A percentile compares a stretch with the other conserved stretches of the same genome.
phyloP scores from a whole-genome alignment of 2,329 filamentous ascomycete genomes.

The Simplicillium sp. region DNA sequence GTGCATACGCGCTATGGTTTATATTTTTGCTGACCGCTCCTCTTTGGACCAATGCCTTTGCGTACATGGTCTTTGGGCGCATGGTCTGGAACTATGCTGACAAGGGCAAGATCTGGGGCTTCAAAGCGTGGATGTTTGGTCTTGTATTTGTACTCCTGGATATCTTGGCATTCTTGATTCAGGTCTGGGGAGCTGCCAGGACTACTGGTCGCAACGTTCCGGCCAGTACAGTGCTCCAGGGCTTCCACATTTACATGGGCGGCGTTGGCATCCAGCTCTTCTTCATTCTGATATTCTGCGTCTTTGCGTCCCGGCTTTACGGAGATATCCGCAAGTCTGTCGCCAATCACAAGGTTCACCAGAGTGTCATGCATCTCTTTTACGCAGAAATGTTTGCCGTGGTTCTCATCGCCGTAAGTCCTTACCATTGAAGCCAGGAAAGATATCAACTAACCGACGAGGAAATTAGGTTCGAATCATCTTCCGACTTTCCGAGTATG shows the following conservation, averaged over 20 bases:
- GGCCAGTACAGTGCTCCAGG: background rate
- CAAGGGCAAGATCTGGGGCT: background rate
- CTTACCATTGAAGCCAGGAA: background rate
- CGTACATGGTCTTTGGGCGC: background rate
- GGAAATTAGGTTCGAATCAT: background rate
- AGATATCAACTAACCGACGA: background rate
- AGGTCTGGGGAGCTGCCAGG: background rate
- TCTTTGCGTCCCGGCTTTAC: background rate
- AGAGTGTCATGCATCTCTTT: background rate
- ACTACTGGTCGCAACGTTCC: background rate
- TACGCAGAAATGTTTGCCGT: background rate
- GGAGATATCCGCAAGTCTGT: background rate
- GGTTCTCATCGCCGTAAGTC: background rate
- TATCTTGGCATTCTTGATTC: background rate
- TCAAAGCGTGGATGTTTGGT: background rate
- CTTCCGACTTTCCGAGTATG: background rate
- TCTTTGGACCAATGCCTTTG: slow-evolving; percentile 1
- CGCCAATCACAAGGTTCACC: background rate
- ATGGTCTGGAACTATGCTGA: background rate
- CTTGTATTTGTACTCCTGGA: background rate
- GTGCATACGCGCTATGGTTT: background rate
- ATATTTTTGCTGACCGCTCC: background rate
- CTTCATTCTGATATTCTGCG: background rate
- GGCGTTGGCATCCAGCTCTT: background rate
- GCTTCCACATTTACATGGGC: slow-evolving; percentile 1